Conservation (phyloP, 805 yeast genomes). For the Ogataea paraovalis region DNA sequence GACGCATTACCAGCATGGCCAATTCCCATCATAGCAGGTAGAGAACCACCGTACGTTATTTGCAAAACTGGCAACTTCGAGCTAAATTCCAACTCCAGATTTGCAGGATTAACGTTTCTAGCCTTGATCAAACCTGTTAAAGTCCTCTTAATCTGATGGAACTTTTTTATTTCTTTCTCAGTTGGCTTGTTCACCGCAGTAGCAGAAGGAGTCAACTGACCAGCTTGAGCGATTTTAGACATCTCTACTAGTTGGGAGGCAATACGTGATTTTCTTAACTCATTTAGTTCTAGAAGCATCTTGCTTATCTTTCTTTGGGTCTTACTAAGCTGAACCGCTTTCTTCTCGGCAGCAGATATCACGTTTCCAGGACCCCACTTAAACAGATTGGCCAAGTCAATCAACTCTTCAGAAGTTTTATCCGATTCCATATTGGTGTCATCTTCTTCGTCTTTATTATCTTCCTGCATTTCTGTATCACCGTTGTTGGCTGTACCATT, state of each 20-base stretch:
- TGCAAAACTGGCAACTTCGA: constrained; percentile 61
- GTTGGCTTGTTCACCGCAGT: constrained; percentile 35
- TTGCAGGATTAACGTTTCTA: constrained; percentile 28
- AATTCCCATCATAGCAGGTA: constrained; percentile 53
- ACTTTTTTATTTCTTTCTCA: constrained; percentile 38
- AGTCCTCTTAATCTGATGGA: constrained; percentile 41
- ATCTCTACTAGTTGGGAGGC: constrained; percentile 28
- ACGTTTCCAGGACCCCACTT: constrained; percentile 25
- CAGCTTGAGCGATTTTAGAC: constrained; percentile 6
- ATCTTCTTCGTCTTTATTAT: constrained; percentile 3
- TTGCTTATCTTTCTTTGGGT: constrained; percentile 38
- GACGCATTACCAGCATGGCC: constrained; percentile 8
- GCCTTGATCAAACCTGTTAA: constrained; percentile 36
- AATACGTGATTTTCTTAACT: constrained; percentile 36
- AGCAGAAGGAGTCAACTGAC: constrained; percentile 6
- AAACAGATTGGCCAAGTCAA: constrained; percentile 27
- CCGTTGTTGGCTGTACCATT: background rate
- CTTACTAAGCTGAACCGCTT: constrained; percentile 18
- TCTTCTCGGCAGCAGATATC: constrained; percentile 23
- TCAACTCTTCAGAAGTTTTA: constrained; percentile 9
- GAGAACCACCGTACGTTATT: constrained; percentile 70
- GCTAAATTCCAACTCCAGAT: constrained; percentile 35
- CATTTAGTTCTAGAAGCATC: constrained; percentile 45
- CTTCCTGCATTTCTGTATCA: background rate
- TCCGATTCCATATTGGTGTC: constrained; percentile 1